Percentiles rank a stretch among this genome's conserved stretches.
These are phyloP conservation scores for Sporisorium graminicola DNA, from an alignment of 1,284 basidiomycete genomes.

Conservation along the genomic window DNA sequence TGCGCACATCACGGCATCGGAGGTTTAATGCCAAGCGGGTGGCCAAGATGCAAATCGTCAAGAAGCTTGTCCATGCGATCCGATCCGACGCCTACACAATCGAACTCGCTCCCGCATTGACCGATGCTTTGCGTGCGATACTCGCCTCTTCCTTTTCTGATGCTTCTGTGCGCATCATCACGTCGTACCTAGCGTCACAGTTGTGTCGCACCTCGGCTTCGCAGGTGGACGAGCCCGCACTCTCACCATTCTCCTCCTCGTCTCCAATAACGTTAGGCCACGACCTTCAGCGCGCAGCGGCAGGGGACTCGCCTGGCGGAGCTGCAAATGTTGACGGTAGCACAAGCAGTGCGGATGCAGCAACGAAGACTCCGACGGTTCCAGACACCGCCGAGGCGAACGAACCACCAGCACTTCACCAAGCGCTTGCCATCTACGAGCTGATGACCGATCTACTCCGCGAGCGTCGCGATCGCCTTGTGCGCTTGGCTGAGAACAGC, in stretches of 20 bases:
- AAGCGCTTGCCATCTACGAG: slow-evolving; percentile 48
- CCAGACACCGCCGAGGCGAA: background rate
- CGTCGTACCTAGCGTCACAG: slow-evolving; percentile 86
- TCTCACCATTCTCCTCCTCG: background rate
- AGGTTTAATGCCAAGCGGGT: slow-evolving; percentile 61
- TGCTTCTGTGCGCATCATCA: slow-evolving; percentile 83
- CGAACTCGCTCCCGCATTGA: slow-evolving; percentile 6
- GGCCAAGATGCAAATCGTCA: slow-evolving; percentile 74
- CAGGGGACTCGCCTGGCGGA: background rate
- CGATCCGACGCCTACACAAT: slow-evolving; percentile 26
- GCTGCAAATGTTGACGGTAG: too few relatives aligned
- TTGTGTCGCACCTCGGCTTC: slow-evolving; percentile 73
- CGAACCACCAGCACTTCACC: slow-evolving; percentile 1
- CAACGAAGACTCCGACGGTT: background rate
- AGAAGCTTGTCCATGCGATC: slow-evolving; percentile 84
- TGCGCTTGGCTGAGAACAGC: slow-evolving; percentile 43
- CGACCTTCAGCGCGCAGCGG: slow-evolving; percentile 16
- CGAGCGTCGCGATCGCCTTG: slow-evolving; percentile 48
- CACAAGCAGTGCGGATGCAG: background rate
- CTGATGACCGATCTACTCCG: slow-evolving; percentile 38
- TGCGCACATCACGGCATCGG: slow-evolving; percentile 77
- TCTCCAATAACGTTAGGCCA: slow-evolving; percentile 4
- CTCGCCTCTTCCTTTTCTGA: slow-evolving; percentile 77
- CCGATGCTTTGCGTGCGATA: slow-evolving; percentile 33
- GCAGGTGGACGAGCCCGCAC: slow-evolving; percentile 60